phyloP scores from a whole-genome alignment of 768 basidiomycete species.

The Suillus subaureus region DNA sequence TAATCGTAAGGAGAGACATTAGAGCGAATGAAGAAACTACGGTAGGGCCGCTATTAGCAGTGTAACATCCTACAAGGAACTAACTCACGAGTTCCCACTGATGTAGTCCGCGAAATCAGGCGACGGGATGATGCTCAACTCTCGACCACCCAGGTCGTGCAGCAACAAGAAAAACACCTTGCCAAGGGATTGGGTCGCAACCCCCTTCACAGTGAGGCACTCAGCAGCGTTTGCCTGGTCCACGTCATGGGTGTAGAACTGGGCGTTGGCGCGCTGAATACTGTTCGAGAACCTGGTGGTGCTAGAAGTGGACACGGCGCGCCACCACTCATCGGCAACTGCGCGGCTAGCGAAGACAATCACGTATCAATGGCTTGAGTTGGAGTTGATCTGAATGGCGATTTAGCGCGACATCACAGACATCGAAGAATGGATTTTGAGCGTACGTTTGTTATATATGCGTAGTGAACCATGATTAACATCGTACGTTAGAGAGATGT shows the following conservation, averaged over 20 bases:
- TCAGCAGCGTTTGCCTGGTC: neutral
- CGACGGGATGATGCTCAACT: neutral
- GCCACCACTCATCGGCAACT: conserved; percentile 31
- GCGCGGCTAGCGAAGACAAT: conserved; percentile 23
- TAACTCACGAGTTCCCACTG: conserved; percentile 3
- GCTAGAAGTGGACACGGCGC: conserved; percentile 16
- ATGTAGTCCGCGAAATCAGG: neutral
- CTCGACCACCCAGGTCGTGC: neutral
- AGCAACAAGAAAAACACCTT: neutral
- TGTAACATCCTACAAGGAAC: neutral
- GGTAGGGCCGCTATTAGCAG: neutral
- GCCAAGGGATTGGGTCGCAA: neutral
- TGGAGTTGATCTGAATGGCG: neutral
- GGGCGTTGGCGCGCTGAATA: neutral
- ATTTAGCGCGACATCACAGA: neutral
- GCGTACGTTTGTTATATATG: neutral
- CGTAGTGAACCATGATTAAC: neutral
- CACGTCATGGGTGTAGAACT: neutral
- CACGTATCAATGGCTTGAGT: conserved; percentile 16
- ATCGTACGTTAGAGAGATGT: neutral
- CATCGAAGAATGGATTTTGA: neutral
- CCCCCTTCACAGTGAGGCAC: neutral
- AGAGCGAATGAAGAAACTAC: conserved; percentile 1
- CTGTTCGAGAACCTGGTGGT: neutral
- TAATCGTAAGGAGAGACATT: neutral